These are phyloP conservation scores for Neurospora sp. DNA, from an alignment of 495 filamentous ascomycete genomes.

Conservation along the genomic window DNA sequence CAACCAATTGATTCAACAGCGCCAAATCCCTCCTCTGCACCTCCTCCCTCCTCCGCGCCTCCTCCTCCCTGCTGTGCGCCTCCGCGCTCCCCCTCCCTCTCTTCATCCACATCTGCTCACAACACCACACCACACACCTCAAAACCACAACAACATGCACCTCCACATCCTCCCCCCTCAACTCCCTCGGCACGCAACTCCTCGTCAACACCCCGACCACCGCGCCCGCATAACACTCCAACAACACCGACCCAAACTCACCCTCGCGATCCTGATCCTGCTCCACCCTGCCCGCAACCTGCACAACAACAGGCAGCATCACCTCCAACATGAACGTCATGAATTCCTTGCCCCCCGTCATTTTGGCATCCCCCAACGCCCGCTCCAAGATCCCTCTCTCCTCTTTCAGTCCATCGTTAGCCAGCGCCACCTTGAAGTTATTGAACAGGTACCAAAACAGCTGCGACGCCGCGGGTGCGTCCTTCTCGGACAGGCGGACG, in stretches of 20 bases:
- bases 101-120: background rate
- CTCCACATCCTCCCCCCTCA: slow-evolving; percentile 16
- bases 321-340: slow-evolving; percentile 30
- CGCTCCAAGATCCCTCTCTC: slow-evolving; percentile 26
- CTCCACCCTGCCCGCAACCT: slow-evolving; percentile 5
- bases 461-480: slow-evolving; percentile 29
- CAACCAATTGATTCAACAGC: background rate
- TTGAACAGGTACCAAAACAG: slow-evolving; percentile 41
- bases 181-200: slow-evolving; percentile 16
- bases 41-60: background rate
- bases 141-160: slow-evolving; percentile 13
- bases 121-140: slow-evolving; percentile 11
- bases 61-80: background rate
- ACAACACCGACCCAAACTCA: slow-evolving; percentile 13
- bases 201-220: slow-evolving; percentile 15
- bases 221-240: slow-evolving; percentile 30
- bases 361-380: background rate
- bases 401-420: slow-evolving; percentile 26
- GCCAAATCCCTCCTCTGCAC: background rate
- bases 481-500: slow-evolving; percentile 32
- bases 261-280: background rate
- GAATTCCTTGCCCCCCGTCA: slow-evolving; percentile 22
- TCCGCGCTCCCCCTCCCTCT: background rate
- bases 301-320: slow-evolving; percentile 35
- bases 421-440: slow-evolving; percentile 40